Evolutionary conservation across 768 basidiomycete species (phyloP).

Genomic region (Boletellus sp.): DNA sequence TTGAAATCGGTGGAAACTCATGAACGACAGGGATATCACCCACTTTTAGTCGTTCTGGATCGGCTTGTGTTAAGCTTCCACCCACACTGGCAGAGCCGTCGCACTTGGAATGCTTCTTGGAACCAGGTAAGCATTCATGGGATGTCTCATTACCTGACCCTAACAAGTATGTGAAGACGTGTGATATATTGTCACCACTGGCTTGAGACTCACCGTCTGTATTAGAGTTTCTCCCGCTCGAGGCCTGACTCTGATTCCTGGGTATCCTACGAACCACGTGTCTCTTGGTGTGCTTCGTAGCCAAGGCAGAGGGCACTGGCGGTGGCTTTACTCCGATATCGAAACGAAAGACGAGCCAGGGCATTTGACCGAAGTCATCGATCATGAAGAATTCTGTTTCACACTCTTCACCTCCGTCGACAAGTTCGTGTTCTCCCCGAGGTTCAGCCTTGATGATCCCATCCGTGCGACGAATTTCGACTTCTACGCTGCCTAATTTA

Average conservation of each 20-base stretch:
- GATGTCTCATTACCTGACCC: background rate
- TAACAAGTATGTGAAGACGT: background rate
- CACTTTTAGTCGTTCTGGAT: conserved; percentile 1
- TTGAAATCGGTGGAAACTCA: background rate
- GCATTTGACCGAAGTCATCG: conserved; percentile 8
- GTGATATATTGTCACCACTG: background rate
- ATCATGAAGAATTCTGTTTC: conserved; percentile 7
- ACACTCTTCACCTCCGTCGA: background rate
- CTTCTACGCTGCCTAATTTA: conserved; percentile 6
- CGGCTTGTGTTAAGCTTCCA: background rate
- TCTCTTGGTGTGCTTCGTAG: background rate
- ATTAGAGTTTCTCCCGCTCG: background rate
- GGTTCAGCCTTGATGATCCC: conserved; percentile 7
- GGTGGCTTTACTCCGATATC: conserved; percentile 1
- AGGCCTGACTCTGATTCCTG: background rate
- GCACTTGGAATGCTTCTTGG: background rate
- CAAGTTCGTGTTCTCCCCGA: background rate
- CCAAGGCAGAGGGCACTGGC: background rate
- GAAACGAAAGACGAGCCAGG: conserved; percentile 15
- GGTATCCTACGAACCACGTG: background rate
- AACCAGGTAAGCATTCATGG: too few species aligned
- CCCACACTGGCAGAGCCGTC: background rate
- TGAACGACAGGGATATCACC: background rate
- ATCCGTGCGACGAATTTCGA: conserved; percentile 16
- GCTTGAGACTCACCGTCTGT: background rate